Evolutionary conservation across 371 early-diverging fungal species (phyloP), one percentile per base, ranked within the genome.

Genomic region (Rhizopus stolonifer): DNA sequence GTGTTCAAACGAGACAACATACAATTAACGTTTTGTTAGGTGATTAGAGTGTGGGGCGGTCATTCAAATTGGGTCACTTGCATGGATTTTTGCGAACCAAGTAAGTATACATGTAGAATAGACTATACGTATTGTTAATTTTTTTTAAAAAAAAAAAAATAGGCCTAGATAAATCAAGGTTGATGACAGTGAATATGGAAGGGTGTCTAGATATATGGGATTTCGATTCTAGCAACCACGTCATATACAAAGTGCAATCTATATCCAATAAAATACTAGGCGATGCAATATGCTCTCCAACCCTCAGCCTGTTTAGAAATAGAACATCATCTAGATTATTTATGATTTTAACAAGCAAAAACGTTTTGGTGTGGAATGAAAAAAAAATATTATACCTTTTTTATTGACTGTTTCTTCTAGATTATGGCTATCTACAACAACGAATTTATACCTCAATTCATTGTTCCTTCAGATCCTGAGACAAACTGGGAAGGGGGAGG

Each of bases 21-120:
- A n/a, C 5, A 15, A n/a, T 5, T 14, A 1, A 15, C 9, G 36
- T 53, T 17, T 23, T 67, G 55, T 8, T 60, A 84, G 74, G 69
- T 83, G 11, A 74, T 85, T n/a, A 60, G 85, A 31, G 80, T 85
- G 10, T 85, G 85, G 85, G 83, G 80, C 26, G 81, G 85, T 1
- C 85, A 85, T 54, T 56, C 74, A 26, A 80, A 84, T 40, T 88
- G 87, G 87, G 80, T 83, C 5, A 61, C 69, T 21, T 85, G 83
- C 53, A 76, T 85, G 10, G 70, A 71, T 22, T 67, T 85, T 17
- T 78, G 71, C 56, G 79, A 77, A 40, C 65, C 79, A 55, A 83
- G 87, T 86, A 74, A 51, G 64, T 29, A 10, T 15, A 24, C 17
- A 50, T 17, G 22, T 8, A 21, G 4, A 31, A 29, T 14, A 19